phyloP scores from a whole-genome alignment of 1,284 basidiomycete species.

The Sporisorium exsertum region DNA sequence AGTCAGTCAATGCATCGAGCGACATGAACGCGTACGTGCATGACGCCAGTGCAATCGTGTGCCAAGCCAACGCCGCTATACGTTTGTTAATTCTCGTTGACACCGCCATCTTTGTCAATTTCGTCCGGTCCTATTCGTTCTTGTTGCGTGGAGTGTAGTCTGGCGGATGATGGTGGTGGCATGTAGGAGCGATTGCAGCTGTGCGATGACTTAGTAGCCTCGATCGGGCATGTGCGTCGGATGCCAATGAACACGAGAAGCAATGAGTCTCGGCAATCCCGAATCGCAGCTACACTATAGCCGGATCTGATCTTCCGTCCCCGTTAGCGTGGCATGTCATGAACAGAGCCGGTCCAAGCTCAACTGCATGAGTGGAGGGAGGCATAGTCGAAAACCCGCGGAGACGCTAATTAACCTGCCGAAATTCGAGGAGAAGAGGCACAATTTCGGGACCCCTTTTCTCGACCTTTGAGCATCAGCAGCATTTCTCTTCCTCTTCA shows the following conservation, averaged over 20 bases:
- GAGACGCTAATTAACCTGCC: background rate
- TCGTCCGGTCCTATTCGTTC: no score
- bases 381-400: background rate
- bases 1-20: slow-evolving; percentile 17
- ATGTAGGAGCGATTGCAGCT: background rate
- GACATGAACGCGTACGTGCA: slow-evolving; percentile 41
- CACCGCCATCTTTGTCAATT: slow-evolving; percentile 19
- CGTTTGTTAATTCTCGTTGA: background rate
- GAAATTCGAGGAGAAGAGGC: background rate
- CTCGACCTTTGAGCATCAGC: background rate
- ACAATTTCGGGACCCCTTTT: background rate
- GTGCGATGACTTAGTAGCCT: background rate
- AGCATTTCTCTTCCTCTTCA: background rate
- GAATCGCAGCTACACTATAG: background rate
- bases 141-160: background rate
- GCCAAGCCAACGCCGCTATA: slow-evolving; percentile 20
- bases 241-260: background rate
- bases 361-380: no score
- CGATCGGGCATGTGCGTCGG: no score
- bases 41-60: slow-evolving; percentile 28
- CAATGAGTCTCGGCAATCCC: background rate
- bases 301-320: background rate
- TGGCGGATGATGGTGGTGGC: background rate
- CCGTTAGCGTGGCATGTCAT: background rate
- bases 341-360: background rate